phyloP scores from a whole-genome alignment of 805 yeast genomes.

The Yamadazyma laniorum region DNA sequence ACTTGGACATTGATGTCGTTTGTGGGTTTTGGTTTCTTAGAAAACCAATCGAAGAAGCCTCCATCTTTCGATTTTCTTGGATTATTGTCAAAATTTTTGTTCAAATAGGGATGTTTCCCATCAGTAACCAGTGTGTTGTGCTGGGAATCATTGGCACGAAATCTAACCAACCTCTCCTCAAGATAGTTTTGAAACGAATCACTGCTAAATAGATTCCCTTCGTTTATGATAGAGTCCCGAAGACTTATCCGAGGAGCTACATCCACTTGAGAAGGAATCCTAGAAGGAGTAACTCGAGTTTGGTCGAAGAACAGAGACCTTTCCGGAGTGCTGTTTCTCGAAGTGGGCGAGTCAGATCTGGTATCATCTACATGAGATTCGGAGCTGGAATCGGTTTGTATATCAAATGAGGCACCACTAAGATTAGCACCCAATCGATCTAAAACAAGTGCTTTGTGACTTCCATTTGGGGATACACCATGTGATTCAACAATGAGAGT shows the following conservation, averaged over 20 bases:
- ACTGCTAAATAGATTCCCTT: conserved; percentile 2
- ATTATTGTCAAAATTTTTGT: conserved; percentile 6
- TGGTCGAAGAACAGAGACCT: neutral
- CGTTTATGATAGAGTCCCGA: neutral
- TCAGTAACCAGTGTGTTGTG: conserved; percentile 21
- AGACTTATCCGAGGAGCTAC: neutral
- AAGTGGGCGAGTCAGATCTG: too few species aligned
- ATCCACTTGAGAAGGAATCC: neutral
- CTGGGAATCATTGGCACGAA: conserved; percentile 34
- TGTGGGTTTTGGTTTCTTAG: neutral
- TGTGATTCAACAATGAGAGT: too few species aligned
- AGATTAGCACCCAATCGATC: too few species aligned
- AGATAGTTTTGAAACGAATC: conserved; percentile 22
- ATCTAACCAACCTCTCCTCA: conserved; percentile 31
- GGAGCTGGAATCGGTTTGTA: too few species aligned
- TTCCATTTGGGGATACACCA: too few species aligned
- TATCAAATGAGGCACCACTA: too few species aligned
- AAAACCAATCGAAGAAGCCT: conserved; percentile 6
- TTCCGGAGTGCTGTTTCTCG: too few species aligned
- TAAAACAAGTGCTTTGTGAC: too few species aligned
- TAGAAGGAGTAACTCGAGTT: neutral
- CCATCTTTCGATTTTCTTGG: neutral
- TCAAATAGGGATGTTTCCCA: conserved; percentile 29
- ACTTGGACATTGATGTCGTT: neutral
- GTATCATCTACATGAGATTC: too few species aligned